Conservation (phyloP, 805 yeast genomes). For the Ogataea degrootiae region DNA sequence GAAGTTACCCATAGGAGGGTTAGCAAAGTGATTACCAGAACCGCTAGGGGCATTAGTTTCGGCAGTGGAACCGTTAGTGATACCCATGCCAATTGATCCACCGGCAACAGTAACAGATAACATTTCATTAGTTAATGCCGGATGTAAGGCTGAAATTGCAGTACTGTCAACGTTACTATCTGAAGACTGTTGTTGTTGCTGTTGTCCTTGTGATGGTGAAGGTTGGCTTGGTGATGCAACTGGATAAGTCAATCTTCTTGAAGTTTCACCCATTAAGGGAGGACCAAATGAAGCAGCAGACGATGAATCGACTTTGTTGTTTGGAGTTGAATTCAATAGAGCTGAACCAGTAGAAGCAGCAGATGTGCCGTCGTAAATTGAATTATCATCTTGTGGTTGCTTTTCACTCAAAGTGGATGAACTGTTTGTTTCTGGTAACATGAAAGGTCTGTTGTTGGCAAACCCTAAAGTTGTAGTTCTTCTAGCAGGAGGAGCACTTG, state of each 20-base stretch:
- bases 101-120: constrained; percentile 24
- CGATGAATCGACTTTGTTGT: constrained; percentile 6
- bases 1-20: not conserved
- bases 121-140: constrained; percentile 23
- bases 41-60: not conserved
- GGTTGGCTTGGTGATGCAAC: constrained; percentile 6
- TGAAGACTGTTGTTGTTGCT: constrained; percentile 3
- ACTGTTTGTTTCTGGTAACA: constrained; percentile 16
- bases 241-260: constrained; percentile 36
- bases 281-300: constrained; percentile 17
- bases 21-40: not conserved
- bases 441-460: constrained; percentile 16
- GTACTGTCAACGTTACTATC: constrained; percentile 4
- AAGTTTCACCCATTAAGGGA: constrained; percentile 32
- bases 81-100: constrained; percentile 28
- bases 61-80: constrained; percentile 5
- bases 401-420: constrained; percentile 5
- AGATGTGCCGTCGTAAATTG: constrained; percentile 1
- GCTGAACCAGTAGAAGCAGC: constrained; percentile 3
- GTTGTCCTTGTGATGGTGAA: constrained; percentile 9
- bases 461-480: constrained; percentile 18
- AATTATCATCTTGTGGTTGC: constrained; percentile 1
- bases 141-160: constrained; percentile 22
- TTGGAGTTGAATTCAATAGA: constrained; percentile 6
- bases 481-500: constrained; percentile 22